Percentiles rank a stretch among this genome's conserved stretches.
Conservation (phyloP, 2,329 filamentous ascomycete genomes). For the Xylaria arbuscula region DNA sequence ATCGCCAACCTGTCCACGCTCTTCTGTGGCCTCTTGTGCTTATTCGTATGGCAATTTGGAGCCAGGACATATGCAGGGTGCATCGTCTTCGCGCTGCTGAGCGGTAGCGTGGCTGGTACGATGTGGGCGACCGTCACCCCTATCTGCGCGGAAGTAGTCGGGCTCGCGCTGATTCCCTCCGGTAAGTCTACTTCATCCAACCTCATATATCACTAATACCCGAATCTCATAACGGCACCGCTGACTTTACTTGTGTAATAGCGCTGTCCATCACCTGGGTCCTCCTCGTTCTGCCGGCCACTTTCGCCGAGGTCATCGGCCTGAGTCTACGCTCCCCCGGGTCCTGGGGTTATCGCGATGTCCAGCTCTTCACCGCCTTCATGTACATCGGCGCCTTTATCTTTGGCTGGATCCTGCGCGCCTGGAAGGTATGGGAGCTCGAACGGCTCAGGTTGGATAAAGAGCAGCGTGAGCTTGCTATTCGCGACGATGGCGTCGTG, state of each 20-base stretch:
- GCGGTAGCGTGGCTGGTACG: conserved; percentile 74
- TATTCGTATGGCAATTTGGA: conserved; percentile 80
- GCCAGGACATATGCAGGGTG: conserved; percentile 71
- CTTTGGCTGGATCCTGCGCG: conserved; percentile 57
- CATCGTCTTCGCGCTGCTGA: conserved; percentile 75
- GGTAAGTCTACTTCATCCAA: conserved; percentile 51
- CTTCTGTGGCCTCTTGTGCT: conserved; percentile 70
- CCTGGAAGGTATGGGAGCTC: conserved; percentile 58
- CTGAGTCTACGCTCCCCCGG: conserved; percentile 62
- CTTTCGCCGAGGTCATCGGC: conserved; percentile 74
- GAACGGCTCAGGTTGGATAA: conserved; percentile 48
- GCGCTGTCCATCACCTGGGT: conserved; percentile 78
- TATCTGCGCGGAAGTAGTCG: conserved; percentile 79
- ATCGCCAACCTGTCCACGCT: conserved; percentile 75
- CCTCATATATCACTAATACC: neutral
- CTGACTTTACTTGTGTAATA: conserved; percentile 32
- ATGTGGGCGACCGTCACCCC: conserved; percentile 78
- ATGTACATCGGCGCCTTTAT: conserved; percentile 68
- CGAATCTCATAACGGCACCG: neutral
- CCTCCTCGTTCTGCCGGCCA: conserved; percentile 74
- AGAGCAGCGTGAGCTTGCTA: conserved; percentile 46
- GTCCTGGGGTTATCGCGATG: conserved; percentile 60
- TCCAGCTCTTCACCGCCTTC: conserved; percentile 69
- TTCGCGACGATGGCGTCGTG: conserved; percentile 45
- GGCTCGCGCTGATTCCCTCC: conserved; percentile 74